Conservation (phyloP, 2,329 filamentous ascomycete species). For the Myriosclerotinia curreyana region DNA sequence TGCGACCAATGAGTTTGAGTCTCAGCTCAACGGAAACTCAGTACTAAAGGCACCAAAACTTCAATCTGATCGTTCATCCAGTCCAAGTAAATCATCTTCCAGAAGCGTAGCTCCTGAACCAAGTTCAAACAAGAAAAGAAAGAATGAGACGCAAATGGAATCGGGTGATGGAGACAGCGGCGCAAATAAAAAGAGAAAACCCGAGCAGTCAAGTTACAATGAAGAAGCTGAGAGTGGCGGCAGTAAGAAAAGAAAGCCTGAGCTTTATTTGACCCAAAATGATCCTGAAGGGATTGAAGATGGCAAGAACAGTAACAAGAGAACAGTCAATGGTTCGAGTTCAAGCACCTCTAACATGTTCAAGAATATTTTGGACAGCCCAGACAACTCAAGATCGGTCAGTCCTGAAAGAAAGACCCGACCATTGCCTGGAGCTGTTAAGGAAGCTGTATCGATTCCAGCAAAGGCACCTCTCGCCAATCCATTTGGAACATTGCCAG, state of each 20-base stretch:
- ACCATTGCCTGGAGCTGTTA: constrained; percentile 17
- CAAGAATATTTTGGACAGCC: constrained; percentile 36
- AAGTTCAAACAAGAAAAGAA: constrained; percentile 32
- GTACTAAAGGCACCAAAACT: constrained; percentile 17
- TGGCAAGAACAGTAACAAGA: constrained; percentile 30
- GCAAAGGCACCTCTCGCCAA: constrained; percentile 32
- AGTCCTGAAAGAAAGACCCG: constrained; percentile 32
- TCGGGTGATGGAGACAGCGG: neutral
- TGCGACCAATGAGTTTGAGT: neutral
- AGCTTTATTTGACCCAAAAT: constrained; percentile 35
- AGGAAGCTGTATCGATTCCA: constrained; percentile 9
- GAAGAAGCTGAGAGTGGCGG: neutral
- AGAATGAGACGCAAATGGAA: constrained; percentile 34
- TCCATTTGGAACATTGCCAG: constrained; percentile 33
- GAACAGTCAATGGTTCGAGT: constrained; percentile 27
- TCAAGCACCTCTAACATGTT: constrained; percentile 39
- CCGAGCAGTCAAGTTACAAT: neutral
- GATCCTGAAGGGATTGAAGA: constrained; percentile 27
- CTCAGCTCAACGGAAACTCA: constrained; percentile 20
- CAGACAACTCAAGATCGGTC: constrained; percentile 23
- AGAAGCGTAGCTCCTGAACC: constrained; percentile 22
- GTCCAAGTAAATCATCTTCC: constrained; percentile 18
- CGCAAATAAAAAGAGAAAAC: constrained; percentile 8
- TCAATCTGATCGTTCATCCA: constrained; percentile 4
- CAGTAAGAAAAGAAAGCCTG: constrained; percentile 37